Percentiles rank a stretch among this genome's conserved stretches.
These are phyloP conservation scores for Dactylellina cionopaga DNA, from an alignment of 2,329 filamentous ascomycete genomes.

Conservation along the genomic window DNA sequence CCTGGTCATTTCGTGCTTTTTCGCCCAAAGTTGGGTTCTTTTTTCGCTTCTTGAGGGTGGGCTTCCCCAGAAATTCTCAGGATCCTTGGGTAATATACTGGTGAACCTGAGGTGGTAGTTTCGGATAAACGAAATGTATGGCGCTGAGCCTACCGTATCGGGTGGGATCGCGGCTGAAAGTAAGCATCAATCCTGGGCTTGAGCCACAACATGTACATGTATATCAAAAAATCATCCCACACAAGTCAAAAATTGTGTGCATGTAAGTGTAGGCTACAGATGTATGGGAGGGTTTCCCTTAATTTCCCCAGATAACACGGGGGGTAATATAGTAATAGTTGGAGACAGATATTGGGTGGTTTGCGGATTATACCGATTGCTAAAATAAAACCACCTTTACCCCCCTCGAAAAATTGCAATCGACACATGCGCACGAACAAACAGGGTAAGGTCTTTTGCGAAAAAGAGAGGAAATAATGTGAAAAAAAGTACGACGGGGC, in stretches of 20 bases:
- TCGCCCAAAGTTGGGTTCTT: no score
- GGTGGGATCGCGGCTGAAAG: neutral
- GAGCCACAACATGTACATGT: no score
- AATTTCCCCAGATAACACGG: neutral
- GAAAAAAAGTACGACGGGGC: neutral
- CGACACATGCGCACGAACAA: no score
- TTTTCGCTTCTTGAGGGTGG: slow-evolving; percentile 13
- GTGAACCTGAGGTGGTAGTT: neutral
- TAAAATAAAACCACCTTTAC: neutral
- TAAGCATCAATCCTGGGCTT: neutral
- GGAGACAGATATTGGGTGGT: no score
- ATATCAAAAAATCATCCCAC: no score
- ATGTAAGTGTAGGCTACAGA: slow-evolving; percentile 2
- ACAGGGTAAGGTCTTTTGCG: no score
- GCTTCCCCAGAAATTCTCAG: slow-evolving; percentile 6
- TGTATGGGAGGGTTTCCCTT: neutral
- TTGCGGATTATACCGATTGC: neutral
- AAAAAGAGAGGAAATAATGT: no score
- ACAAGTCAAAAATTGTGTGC: no score
- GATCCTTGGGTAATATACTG: no score
- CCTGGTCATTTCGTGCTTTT: neutral
- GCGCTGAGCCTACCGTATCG: no score
- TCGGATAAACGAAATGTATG: slow-evolving; percentile 12
- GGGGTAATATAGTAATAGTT: neutral
- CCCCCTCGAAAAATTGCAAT: no score